Percentiles rank a stretch among this genome's conserved stretches.
Evolutionary conservation across 768 basidiomycete genomes (phyloP).

Genomic region (Boletus vermiculosoides): DNA sequence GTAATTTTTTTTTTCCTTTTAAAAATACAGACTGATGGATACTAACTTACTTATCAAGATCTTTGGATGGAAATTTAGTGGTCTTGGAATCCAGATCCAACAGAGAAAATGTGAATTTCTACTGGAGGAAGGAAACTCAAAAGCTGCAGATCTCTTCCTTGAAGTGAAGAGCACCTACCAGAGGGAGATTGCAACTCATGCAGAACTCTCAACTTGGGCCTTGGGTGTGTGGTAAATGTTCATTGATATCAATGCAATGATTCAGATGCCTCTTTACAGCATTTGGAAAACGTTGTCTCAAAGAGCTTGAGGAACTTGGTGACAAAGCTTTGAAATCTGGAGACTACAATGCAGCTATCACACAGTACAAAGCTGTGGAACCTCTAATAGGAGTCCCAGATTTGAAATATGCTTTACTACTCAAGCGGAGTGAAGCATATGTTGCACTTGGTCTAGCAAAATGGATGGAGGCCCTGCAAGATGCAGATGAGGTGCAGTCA

Average conservation of each 20-base stretch:
- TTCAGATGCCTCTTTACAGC: neutral
- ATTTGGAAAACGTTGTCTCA: conserved; percentile 7
- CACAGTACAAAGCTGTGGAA: conserved; percentile 14
- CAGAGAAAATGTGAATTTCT: conserved; percentile 13
- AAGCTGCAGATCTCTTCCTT: conserved; percentile 9
- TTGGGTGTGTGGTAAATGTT: neutral
- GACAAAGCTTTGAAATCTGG: neutral
- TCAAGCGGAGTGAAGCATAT: conserved; percentile 18
- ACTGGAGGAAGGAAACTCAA: neutral
- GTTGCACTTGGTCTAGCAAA: neutral
- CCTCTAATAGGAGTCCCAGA: conserved; percentile 5
- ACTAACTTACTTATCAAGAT: conserved; percentile 8
- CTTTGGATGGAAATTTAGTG: conserved; percentile 24
- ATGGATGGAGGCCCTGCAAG: conserved; percentile 6
- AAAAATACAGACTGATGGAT: neutral
- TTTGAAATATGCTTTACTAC: neutral
- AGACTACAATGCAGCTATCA: conserved; percentile 13
- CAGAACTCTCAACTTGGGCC: conserved; percentile 16
- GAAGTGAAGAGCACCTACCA: conserved; percentile 7
- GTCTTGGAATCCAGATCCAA: conserved; percentile 15
- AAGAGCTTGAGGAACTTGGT: conserved; percentile 9
- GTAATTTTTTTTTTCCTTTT: conserved; percentile 2
- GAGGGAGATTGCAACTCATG: conserved; percentile 12
- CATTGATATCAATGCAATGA: too few species aligned
- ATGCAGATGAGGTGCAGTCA: conserved; percentile 18